Evolutionary conservation across 805 yeast species (phyloP), one percentile per base, ranked within the genome.

Genomic region (Yarrowia sp.): DNA sequence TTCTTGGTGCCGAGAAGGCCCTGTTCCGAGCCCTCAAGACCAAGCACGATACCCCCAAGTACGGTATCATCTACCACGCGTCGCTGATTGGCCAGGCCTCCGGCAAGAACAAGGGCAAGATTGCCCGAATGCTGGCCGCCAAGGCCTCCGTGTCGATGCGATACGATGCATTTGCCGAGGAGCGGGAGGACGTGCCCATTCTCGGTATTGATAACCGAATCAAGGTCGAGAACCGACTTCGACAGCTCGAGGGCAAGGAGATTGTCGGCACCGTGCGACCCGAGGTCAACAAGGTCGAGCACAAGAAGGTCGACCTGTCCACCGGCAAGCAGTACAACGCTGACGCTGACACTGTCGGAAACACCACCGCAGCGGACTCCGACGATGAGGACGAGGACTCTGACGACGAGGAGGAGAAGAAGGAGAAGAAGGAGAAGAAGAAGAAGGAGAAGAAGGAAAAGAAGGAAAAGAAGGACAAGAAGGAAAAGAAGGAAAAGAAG

Each of bases 61-160:
- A 92, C 80, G 98, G 98, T 77, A 86, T 92, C 78, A 91, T 92
- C 76, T 92, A 93, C 85, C 97, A 93, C 83, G 91, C 97, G 56
- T 90, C 97, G 41, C 92, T 92, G 81, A 92, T 92, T 76, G 97
- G 97, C 75, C 89, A 87, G 81, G 99, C 99, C 70, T 84, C 92
- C 72, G 89, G 96, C 73, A 95, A 95, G 85, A 95, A 95, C 84
- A 95, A 95, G 86, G 99, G 99, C 84, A 95, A 93, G 85, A 92
- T 95, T 79, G 98, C 99, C 70, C 89, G 99, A 84, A 97, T 95
- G 74, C 86, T 95, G 72, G 99, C 99, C 75, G 98, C 98, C 70
- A 95, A 95, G 84, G 97, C 98, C 74, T 97, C 99, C 69, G 96
- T 95, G 76, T 91, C 97, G 71, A 84, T 94, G 75, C 91, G 99